Evolutionary conservation across 2,329 filamentous ascomycete genomes (phyloP), one percentile per base, ranked within the genome.

Genomic region (Blastomyces emzantsi): DNA sequence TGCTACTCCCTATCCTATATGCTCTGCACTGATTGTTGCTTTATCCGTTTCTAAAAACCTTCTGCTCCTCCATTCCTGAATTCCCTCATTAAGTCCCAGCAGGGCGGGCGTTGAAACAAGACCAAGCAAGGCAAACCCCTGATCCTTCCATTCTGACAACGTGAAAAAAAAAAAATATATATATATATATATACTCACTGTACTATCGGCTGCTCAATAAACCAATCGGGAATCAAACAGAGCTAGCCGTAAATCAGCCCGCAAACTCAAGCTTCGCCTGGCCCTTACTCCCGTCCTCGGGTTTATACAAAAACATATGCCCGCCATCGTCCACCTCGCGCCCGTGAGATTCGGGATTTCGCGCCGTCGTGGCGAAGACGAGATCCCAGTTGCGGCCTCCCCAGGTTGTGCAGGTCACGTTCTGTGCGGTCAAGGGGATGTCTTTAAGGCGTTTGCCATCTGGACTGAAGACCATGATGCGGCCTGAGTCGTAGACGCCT

Each of bases 391-490:
- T 66, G 49, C 70, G 69, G 2, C 75, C 75, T 45, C 74, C 74
- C 74, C 74, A 77, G 1, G 75, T 74, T 8, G 74, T 73, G 64
- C 75, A 76, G 13, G 74, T 70, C 13, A 72, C 66, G 57, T 74
- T 73, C n/a, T 70, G 69, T 2, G 72, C 73, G 2, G 73, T 67
- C 54, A 75, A 73, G 8, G 67, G 67, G 41, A 77, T 70, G 58
- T 74, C 70, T 63, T 75, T 74, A n/a, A 76, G 60, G 55, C 73
- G 72, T 47, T 67, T 66, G 25, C 73, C 75, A 25, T 66, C 61
- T 0, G 74, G 71, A 30, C 66, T 68, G 64, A 74, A 76, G 9
- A 75, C 72, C 73, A 73, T 75, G 28, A 77, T 68, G 13, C 69
- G 67, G 62, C 72, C 69, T 1, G 71, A 72, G 15, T 69, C 72